These are phyloP conservation scores for Annulohypoxylon stygium DNA, from an alignment of 495 filamentous ascomycete species.

Conservation along the genomic window DNA sequence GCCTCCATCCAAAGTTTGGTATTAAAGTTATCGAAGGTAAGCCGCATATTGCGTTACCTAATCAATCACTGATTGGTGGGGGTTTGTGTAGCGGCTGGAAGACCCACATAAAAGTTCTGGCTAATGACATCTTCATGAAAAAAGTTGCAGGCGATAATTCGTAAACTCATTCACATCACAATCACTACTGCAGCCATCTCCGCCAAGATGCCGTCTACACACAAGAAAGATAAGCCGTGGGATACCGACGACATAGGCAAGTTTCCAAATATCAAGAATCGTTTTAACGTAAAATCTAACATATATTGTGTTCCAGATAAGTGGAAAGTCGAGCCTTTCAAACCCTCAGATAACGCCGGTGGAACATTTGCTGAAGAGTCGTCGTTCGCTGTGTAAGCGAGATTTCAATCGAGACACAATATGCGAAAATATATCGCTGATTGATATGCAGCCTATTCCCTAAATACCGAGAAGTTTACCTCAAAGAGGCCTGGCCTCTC, in stretches of 20 bases:
- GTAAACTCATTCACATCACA: conserved; percentile 1
- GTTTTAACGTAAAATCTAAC: background rate
- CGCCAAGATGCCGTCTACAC: conserved; percentile 84
- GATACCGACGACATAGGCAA: conserved; percentile 87
- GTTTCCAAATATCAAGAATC: background rate
- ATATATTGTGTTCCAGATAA: conserved; percentile 69
- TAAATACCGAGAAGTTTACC: conserved; percentile 95
- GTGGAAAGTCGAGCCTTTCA: conserved; percentile 94
- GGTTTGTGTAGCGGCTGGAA: conserved; percentile 12
- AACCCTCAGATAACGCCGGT: conserved; percentile 81
- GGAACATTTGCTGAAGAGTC: conserved; percentile 95
- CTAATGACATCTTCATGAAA: conserved; percentile 39
- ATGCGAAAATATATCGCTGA: background rate
- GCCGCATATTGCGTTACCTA: conserved; percentile 13
- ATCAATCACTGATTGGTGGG: background rate
- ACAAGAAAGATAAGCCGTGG: conserved; percentile 97
- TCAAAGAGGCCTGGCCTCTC: conserved; percentile 83
- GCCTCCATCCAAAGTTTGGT: no score
- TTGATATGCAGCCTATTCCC: conserved; percentile 73
- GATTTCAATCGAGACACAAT: background rate
- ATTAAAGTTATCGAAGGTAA: background rate
- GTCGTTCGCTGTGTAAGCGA: conserved; percentile 53
- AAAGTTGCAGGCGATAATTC: conserved; percentile 35
- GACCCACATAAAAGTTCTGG: conserved; percentile 32
- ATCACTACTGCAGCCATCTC: conserved; percentile 10